Conservation (phyloP, 2,329 filamentous ascomycete genomes). For the Apiospora arundinis region DNA sequence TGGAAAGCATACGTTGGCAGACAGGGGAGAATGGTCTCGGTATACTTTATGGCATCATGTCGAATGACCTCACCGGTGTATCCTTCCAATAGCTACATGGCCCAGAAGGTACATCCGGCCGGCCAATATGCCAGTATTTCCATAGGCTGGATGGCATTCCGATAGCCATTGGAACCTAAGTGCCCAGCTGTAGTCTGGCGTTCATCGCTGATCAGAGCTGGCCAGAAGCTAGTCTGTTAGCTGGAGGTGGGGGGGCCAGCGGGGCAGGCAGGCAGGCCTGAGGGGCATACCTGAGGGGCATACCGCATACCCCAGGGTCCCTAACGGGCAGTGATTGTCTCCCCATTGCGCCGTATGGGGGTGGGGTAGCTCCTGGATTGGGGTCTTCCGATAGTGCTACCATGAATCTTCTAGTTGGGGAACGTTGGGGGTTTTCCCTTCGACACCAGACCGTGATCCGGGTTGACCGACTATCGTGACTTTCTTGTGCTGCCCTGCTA, state of each 20-base stretch:
- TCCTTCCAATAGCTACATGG: too few relatives aligned
- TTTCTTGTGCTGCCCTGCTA: not conserved
- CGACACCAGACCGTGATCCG: not conserved
- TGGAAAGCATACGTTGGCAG: not conserved
- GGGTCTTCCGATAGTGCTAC: constrained; percentile 11
- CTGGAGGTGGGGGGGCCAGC: constrained; percentile 7
- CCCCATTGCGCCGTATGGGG: constrained; percentile 3
- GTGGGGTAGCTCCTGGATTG: not conserved
- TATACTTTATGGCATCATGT: constrained; percentile 11
- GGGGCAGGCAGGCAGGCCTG: not conserved
- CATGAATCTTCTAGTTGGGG: not conserved
- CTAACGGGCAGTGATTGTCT: not conserved
- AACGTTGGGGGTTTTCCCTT: not conserved
- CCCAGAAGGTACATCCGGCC: not conserved
- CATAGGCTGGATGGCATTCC: not conserved
- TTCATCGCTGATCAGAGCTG: not conserved
- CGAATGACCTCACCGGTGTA: constrained; percentile 4
- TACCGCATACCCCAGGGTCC: not conserved
- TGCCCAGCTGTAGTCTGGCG: too few relatives aligned
- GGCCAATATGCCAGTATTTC: not conserved
- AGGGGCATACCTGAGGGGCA: not conserved
- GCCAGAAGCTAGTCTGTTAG: not conserved
- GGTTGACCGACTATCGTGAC: constrained; percentile 9
- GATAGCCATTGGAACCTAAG: too few relatives aligned
- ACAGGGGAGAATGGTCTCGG: not conserved